These are phyloP conservation scores for Syzygium grande DNA, from an alignment of 345 rosid genomes.

Conservation along the genomic window DNA sequence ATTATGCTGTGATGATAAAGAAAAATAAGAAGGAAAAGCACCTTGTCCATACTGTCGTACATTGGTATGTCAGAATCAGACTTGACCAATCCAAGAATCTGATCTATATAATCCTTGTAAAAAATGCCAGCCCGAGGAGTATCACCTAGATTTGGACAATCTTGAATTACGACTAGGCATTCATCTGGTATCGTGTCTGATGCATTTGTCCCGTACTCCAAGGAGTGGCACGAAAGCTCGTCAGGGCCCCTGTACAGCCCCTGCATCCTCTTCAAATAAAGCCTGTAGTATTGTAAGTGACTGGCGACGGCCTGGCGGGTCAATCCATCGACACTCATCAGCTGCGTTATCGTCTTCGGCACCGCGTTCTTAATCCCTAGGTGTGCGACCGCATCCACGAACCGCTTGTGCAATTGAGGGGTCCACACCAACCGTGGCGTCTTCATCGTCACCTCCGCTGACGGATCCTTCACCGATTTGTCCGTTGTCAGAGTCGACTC, in stretches of 20 bases:
- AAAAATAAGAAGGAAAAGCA: background rate
- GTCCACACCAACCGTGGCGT: constrained; percentile 80
- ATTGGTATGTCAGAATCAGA: background rate
- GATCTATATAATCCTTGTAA: background rate
- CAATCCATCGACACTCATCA: constrained; percentile 94
- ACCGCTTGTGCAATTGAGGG: constrained; percentile 81
- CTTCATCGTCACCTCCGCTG: too few relatives aligned
- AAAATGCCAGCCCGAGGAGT: background rate
- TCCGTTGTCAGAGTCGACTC: background rate
- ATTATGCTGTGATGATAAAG: background rate
- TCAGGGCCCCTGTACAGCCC: constrained; percentile 41
- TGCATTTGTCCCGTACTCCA: background rate
- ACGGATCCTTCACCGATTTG: constrained; percentile 2
- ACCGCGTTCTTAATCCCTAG: constrained; percentile 87
- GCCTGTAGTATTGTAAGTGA: constrained; percentile 75
- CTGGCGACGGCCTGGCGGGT: constrained; percentile 87
- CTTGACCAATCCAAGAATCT: background rate
- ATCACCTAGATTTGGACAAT: background rate
- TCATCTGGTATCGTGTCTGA: background rate
- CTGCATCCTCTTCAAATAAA: constrained; percentile 76
- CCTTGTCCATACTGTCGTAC: background rate
- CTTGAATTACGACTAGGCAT: background rate
- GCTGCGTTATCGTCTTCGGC: constrained; percentile 92
- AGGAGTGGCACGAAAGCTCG: background rate
- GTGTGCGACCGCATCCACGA: constrained; percentile 79